These are phyloP conservation scores for Glebionis coronaria DNA, from an alignment of 129 eudicot genomes.

Conservation along the genomic window DNA sequence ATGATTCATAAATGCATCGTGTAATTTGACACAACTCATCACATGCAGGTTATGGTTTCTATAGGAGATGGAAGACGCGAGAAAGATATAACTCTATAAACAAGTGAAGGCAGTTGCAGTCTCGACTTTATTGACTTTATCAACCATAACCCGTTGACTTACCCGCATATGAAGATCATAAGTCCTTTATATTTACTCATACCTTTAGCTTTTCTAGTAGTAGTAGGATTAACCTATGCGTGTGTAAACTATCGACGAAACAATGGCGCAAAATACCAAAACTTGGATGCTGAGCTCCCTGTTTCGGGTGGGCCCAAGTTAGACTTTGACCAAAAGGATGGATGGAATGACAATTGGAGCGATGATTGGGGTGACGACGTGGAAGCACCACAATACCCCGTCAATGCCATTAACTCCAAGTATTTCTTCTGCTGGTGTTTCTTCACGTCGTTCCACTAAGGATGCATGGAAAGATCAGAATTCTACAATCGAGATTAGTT, in stretches of 20 bases:
- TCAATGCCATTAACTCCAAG: slow-evolving; percentile 77
- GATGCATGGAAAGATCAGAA: slow-evolving; percentile 83
- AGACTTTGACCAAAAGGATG: slow-evolving; percentile 43
- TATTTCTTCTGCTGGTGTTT: slow-evolving; percentile 62
- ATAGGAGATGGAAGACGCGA: slow-evolving; percentile 48
- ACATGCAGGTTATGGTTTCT: slow-evolving; percentile 51
- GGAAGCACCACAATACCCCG: slow-evolving; percentile 74
- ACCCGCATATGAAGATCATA: slow-evolving; percentile 30
- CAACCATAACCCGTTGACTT: slow-evolving; percentile 38
- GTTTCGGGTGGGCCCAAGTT: slow-evolving; percentile 45
- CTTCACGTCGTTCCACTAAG: slow-evolving; percentile 67
- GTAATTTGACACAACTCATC: background rate
- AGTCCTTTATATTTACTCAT: slow-evolving; percentile 42
- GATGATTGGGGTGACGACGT: slow-evolving; percentile 89
- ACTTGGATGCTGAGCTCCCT: slow-evolving; percentile 67
- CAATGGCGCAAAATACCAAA: slow-evolving; percentile 52
- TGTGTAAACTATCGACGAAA: slow-evolving; percentile 38
- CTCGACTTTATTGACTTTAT: slow-evolving; percentile 59
- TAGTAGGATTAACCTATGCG: slow-evolving; percentile 35
- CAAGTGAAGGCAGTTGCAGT: slow-evolving; percentile 51
- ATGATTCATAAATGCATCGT: background rate
- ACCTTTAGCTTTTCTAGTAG: slow-evolving; percentile 36
- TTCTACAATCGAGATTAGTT: background rate
- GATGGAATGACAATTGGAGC: slow-evolving; percentile 83
- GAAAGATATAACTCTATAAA: slow-evolving; percentile 46